phyloP scores from a whole-genome alignment of 2,329 filamentous ascomycete genomes.

The Epicoccum sorghinum region DNA sequence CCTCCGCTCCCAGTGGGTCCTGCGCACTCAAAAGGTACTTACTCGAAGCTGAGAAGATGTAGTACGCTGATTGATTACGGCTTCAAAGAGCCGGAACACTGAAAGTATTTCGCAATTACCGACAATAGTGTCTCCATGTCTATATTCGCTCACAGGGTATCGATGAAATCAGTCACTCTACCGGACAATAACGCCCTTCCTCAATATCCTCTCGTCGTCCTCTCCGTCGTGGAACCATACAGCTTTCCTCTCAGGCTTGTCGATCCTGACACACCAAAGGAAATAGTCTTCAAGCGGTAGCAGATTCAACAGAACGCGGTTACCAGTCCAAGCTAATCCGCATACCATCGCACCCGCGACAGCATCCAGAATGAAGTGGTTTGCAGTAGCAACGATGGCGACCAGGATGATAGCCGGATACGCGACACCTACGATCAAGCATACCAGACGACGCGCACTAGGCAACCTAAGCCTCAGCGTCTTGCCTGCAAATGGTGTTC shows the following conservation, averaged over 20 bases:
- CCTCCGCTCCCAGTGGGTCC: too few relatives aligned
- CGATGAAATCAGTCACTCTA: not conserved
- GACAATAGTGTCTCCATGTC: too few relatives aligned
- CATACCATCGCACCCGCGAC: slow-evolving; percentile 72
- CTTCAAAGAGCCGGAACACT: too few relatives aligned
- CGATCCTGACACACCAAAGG: slow-evolving; percentile 65
- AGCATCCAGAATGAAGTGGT: slow-evolving; percentile 75
- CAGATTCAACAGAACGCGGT: slow-evolving; percentile 65
- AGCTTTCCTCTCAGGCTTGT: slow-evolving; percentile 60
- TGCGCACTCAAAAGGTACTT: too few relatives aligned
- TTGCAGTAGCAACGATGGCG: slow-evolving; percentile 73
- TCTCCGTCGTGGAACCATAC: slow-evolving; percentile 28
- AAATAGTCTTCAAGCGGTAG: slow-evolving; percentile 72
- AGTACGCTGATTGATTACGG: too few relatives aligned
- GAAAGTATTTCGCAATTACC: too few relatives aligned
- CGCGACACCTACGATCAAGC: slow-evolving; percentile 60
- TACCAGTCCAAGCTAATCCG: slow-evolving; percentile 65
- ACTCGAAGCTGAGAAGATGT: too few relatives aligned
- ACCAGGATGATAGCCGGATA: slow-evolving; percentile 70
- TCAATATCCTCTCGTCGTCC: slow-evolving; percentile 26
- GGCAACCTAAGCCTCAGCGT: slow-evolving; percentile 49
- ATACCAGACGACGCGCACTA: slow-evolving; percentile 59
- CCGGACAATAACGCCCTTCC: slow-evolving; percentile 24
- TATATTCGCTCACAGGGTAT: not conserved
- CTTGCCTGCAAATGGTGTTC: slow-evolving; percentile 32